Base-by-base conservation (phyloP, 1,284 basidiomycete species). In the Trametes pubescens region DNA sequence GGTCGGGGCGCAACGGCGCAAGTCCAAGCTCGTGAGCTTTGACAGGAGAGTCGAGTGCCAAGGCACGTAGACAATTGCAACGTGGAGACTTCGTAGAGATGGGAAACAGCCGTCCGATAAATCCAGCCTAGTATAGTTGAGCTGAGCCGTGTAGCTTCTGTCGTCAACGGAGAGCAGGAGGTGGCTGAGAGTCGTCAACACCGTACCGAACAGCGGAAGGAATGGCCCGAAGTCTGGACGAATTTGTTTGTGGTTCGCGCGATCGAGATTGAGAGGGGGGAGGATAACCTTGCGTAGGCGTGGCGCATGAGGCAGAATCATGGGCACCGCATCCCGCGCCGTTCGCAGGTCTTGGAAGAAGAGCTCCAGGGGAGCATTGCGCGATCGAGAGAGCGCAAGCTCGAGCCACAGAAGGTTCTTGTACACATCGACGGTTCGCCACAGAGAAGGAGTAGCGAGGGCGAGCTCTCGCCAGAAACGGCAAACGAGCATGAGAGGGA, bases 401-500 rank as follows among this genome's bases (percentile, higher is more conserved):
- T 40, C 37, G 13, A 53, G 51, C 51, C 35, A 38, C 0, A 4
- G 6, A 35, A 35, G 38, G 21, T 40, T 24, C 24, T 10, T 22
- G n/a, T 26, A 13, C n/a, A 53, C 35, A 13, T 38, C 51, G 51
- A 53, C 24, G 0, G n/a, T 26, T 5, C 24, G 34, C 51, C 51
- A 53, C 7, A 53, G 51, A 6, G 35, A 38, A 10, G 51, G 37
- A 7, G 35, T 38, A 1, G 51, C n/a, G 10, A 53, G 35, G 9
- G 16, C 24, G 35, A 53, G 51, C 4, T 24, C 21, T 3, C 51
- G 35, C 51, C 51, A 53, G 51, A 40, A 53, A 2, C 51, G 34
- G 21, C 51, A 53, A 7, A 53, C 51, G 24, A 38, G 51, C 51
- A 53, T 53, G 9, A 38, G 51, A 16, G 37, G 22, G 22, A 16